phyloP scores from a whole-genome alignment of 805 yeast species.

The Wickerhamomyces bisporus region DNA sequence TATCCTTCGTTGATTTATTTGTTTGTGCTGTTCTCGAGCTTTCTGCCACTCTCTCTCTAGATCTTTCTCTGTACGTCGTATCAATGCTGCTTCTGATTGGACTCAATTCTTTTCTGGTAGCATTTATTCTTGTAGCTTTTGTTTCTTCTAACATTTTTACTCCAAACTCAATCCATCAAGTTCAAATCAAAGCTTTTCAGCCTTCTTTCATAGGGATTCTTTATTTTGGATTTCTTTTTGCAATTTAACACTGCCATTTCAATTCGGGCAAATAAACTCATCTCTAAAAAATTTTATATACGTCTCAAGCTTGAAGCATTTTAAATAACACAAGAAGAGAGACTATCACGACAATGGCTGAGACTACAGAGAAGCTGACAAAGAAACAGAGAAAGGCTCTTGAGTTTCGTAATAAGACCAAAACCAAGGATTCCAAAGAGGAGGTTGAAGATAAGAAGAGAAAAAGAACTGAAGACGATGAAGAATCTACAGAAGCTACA shows the following conservation, averaged over 20 bases:
- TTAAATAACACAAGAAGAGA: too few relatives aligned
- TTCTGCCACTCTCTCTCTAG: background rate
- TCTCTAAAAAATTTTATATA: background rate
- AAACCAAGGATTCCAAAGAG: slow-evolving; percentile 11
- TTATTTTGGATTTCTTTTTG: too few relatives aligned
- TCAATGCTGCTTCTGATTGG: background rate
- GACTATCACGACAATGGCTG: too few relatives aligned
- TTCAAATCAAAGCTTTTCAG: too few relatives aligned
- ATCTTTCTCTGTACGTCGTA: slow-evolving; percentile 1
- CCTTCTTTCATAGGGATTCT: background rate
- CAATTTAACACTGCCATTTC: slow-evolving; percentile 1
- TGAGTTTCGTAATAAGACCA: slow-evolving; percentile 41
- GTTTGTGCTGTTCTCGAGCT: background rate
- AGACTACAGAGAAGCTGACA: slow-evolving; percentile 40
- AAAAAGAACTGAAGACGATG: slow-evolving; percentile 9
- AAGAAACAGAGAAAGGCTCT: slow-evolving; percentile 63
- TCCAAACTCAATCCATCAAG: too few relatives aligned
- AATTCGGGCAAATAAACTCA: background rate
- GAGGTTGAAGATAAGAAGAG: slow-evolving; percentile 19
- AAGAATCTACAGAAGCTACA: background rate
- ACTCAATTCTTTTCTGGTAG: background rate
- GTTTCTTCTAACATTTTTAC: too few relatives aligned
- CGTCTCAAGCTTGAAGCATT: slow-evolving; percentile 3
- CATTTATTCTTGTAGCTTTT: background rate
- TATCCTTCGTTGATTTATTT: background rate